phyloP scores from a whole-genome alignment of 2,329 filamentous ascomycete species.

The Diaporthe citriasiana region DNA sequence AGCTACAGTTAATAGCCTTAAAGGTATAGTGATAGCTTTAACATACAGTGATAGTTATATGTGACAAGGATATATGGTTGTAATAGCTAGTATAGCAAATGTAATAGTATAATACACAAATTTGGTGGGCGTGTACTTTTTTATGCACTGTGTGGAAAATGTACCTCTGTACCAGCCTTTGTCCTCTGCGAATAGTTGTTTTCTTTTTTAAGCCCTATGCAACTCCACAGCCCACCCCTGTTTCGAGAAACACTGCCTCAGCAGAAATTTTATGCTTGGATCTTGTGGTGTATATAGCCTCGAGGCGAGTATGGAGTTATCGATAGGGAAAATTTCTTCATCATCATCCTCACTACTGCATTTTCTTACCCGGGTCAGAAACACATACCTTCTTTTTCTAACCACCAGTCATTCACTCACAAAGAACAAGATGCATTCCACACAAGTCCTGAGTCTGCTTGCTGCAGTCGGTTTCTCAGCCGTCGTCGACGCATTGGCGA shows the following conservation, averaged over 20 bases:
- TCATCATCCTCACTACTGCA: slow-evolving; percentile 2
- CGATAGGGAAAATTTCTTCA: neutral
- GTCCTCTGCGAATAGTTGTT: too few relatives aligned
- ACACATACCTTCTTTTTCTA: slow-evolving; percentile 9
- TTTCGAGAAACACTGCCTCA: slow-evolving; percentile 24
- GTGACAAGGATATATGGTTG: too few relatives aligned
- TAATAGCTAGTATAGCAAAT: too few relatives aligned
- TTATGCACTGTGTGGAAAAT: too few relatives aligned
- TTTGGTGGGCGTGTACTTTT: too few relatives aligned
- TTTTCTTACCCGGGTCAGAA: neutral
- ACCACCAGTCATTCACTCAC: slow-evolving; percentile 22
- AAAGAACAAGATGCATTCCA: slow-evolving; percentile 18
- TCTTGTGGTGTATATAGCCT: slow-evolving; percentile 18
- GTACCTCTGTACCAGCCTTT: too few relatives aligned
- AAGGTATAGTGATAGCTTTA: too few relatives aligned
- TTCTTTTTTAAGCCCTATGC: slow-evolving; percentile 26
- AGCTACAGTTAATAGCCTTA: too few relatives aligned
- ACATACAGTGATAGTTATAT: too few relatives aligned
- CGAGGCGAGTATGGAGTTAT: neutral
- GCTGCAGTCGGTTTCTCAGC: slow-evolving; percentile 21
- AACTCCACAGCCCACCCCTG: slow-evolving; percentile 26
- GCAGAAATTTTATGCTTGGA: slow-evolving; percentile 22
- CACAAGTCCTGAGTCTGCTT: slow-evolving; percentile 19
- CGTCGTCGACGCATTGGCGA: slow-evolving; percentile 41
- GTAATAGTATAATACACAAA: too few relatives aligned